Base-by-base conservation (phyloP, 1,284 basidiomycete species). In the Cryptococcus depauperatus region DNA sequence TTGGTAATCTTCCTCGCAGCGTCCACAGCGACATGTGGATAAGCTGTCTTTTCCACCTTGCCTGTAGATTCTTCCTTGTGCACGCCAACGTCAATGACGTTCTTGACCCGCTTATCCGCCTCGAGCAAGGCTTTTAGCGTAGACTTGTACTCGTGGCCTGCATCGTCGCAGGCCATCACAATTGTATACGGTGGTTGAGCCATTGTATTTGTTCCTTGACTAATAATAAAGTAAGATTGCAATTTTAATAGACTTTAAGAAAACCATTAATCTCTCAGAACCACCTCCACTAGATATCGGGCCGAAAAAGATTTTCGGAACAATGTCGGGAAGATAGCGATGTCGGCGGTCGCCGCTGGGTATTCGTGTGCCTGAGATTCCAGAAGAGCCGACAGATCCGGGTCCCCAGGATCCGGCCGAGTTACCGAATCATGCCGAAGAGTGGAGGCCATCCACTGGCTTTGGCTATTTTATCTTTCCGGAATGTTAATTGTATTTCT, bases 21-120 rank as follows among this genome's bases (percentile, higher is more conserved):
- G 16, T 61, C 67, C 37, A 73, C 66, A 10, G 70, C 73, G 14
- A 73, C 62, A 52, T 71, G 68, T 0, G 73, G 73, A 52, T 74
- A 74, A 10, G 71, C 68, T 10, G 71, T 74, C 52, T 66, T 65
- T 44, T 61, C 57, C 37, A 48, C 33, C 26, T 50, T 53, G 13
- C 51, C 51, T 11, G 41, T 38, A 10, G 37, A 39, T 29, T 55
- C 51, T 13, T 47, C 43, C 37, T 46, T 51, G 22, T 52, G 54
- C 33, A 67, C 61, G 7, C 66, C 64, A 23, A 65, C 63, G 41
- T 68, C 66, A 13, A 66, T 60, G 16, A 68, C 61, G 9, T 21
- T 35, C 42, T 55, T 60, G 19, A 68, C 66, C 27, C 66, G 51
- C 10, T 57, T 50, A 47, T 68, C 64, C 27, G 54, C 50, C 41